Conservation (phyloP, 805 yeast genomes). For the Kregervanrija delftensis region DNA sequence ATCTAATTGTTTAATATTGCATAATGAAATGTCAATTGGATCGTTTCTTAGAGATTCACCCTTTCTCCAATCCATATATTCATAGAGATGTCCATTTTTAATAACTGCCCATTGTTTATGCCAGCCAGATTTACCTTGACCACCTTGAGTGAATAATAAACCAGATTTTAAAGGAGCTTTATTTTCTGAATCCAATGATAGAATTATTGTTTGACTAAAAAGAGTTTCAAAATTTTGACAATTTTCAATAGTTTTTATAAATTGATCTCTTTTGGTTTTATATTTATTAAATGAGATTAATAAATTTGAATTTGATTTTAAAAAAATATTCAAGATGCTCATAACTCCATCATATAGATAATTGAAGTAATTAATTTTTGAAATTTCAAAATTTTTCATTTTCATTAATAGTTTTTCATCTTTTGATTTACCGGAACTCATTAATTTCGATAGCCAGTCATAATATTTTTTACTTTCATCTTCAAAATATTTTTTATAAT, state of each 20-base stretch:
- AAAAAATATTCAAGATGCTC: constrained; percentile 4
- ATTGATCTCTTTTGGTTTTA: constrained; percentile 13
- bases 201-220: background rate
- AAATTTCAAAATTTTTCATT: constrained; percentile 24
- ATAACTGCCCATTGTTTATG: constrained; percentile 84
- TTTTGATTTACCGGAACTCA: constrained; percentile 28
- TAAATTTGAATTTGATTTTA: background rate
- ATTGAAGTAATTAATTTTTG: constrained; percentile 25
- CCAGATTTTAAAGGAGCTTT: constrained; percentile 30
- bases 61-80: constrained; percentile 75
- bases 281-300: constrained; percentile 5
- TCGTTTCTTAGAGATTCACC: constrained; percentile 54
- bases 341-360: constrained; percentile 23
- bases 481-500: constrained; percentile 25
- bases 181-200: constrained; percentile 4
- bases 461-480: constrained; percentile 31
- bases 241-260: constrained; percentile 14
- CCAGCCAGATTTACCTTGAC: constrained; percentile 67
- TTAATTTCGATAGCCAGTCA: constrained; percentile 29
- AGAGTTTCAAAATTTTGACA: constrained; percentile 23
- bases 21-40: constrained; percentile 66
- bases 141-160: constrained; percentile 50
- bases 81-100: constrained; percentile 58
- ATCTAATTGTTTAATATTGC: constrained; percentile 48
- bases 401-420: constrained; percentile 28